A percentile compares a stretch with the other conserved stretches of the same genome.
Conservation (phyloP, 192 early-diverging fungal genomes). For the Coemansia sp. region DNA sequence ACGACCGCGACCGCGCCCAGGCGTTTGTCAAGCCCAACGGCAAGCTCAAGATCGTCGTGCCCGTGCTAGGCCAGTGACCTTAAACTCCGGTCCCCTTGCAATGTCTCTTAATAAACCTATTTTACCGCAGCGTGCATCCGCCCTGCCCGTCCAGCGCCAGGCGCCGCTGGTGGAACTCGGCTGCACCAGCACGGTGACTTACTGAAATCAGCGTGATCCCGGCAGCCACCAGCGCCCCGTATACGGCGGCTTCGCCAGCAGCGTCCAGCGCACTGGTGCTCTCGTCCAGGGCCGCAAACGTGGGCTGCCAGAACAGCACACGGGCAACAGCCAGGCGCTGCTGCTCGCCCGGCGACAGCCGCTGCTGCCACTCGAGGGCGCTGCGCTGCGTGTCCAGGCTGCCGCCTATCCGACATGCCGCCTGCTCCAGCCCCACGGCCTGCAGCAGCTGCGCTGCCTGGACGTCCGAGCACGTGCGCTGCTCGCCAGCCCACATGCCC, state of each 20-base stretch:
- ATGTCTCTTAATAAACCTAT: too few relatives aligned
- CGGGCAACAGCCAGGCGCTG: slow-evolving; percentile 70
- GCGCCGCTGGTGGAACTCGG: slow-evolving; percentile 50
- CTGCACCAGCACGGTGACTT: slow-evolving; percentile 67
- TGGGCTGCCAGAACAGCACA: slow-evolving; percentile 66
- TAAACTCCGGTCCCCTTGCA: too few relatives aligned
- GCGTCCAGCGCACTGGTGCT: slow-evolving; percentile 66
- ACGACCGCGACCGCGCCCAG: slow-evolving; percentile 48
- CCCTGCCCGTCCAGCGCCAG: slow-evolving; percentile 49
- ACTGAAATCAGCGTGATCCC: slow-evolving; percentile 89
- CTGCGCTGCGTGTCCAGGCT: slow-evolving; percentile 29
- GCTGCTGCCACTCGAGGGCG: slow-evolving; percentile 58
- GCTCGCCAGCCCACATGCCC: slow-evolving; percentile 20
- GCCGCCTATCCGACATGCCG: not conserved
- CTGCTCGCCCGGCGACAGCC: slow-evolving; percentile 76
- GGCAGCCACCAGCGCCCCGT: slow-evolving; percentile 57
- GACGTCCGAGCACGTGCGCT: slow-evolving; percentile 24
- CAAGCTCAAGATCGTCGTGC: slow-evolving; percentile 50
- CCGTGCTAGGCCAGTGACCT: slow-evolving; percentile 16
- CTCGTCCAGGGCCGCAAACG: slow-evolving; percentile 75
- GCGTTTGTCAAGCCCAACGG: slow-evolving; percentile 52
- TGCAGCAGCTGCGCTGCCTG: slow-evolving; percentile 19
- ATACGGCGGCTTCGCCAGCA: slow-evolving; percentile 55
- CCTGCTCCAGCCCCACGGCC: slow-evolving; percentile 27
- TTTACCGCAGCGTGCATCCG: not conserved